Evolutionary conservation across 1,139 yeast genomes (phyloP).

Genomic region (Suhomyces choctaworum): DNA sequence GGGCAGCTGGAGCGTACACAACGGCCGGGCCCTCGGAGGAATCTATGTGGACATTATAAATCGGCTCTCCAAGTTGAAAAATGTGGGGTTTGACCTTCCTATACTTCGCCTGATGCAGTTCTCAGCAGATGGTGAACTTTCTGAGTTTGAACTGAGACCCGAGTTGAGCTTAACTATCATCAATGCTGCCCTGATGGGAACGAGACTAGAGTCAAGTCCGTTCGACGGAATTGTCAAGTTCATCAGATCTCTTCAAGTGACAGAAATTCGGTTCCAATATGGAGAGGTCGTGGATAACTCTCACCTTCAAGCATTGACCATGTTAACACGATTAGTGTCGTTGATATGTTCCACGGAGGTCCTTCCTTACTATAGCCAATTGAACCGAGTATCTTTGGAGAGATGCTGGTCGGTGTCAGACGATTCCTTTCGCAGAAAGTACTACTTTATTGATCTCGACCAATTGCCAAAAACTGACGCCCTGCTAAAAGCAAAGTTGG

Average conservation of each 20-base stretch:
- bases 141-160: background rate
- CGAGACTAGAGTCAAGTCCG: slow-evolving; percentile 7
- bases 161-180: slow-evolving; percentile 8
- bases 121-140: background rate
- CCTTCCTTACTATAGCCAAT: slow-evolving; percentile 10
- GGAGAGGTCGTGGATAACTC: slow-evolving; percentile 35
- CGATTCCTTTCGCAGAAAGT: slow-evolving; percentile 26
- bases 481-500: slow-evolving; percentile 12
- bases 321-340: slow-evolving; percentile 23
- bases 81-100: slow-evolving; percentile 8
- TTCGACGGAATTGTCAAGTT: slow-evolving; percentile 6
- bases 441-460: slow-evolving; percentile 13
- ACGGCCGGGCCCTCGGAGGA: slow-evolving; percentile 2
- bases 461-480: slow-evolving; percentile 8
- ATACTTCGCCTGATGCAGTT: slow-evolving; percentile 5
- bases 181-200: slow-evolving; percentile 10
- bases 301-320: slow-evolving; percentile 26
- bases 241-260: slow-evolving; percentile 5
- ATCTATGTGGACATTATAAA: slow-evolving; percentile 4
- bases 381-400: slow-evolving; percentile 21
- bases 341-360: slow-evolving; percentile 9
- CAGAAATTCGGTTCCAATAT: slow-evolving; percentile 24
- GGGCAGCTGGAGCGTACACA: slow-evolving; percentile 6
- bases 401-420: slow-evolving; percentile 38
- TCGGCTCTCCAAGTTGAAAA: slow-evolving; percentile 1